Conservation (phyloP, 1,284 basidiomycete species). For the Rhizoctonia solani region DNA sequence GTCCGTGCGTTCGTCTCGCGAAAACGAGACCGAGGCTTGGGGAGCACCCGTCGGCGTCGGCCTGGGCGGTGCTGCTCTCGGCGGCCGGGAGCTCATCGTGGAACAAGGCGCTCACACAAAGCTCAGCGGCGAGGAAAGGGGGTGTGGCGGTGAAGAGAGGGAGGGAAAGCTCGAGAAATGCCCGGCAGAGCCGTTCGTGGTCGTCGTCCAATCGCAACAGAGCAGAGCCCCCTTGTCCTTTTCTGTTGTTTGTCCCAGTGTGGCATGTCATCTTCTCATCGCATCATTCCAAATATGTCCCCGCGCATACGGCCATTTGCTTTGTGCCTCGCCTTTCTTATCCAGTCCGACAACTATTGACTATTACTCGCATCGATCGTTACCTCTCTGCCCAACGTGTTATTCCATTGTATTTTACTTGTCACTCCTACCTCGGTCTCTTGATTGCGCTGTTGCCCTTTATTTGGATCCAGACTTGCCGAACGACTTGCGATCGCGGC, state of each 20-base stretch:
- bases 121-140: neutral
- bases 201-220: slow-evolving; percentile 3
- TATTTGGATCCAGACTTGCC: too few species aligned
- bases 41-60: neutral
- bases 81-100: slow-evolving; percentile 30
- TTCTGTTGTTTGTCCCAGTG: slow-evolving; percentile 25
- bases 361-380: too few species aligned
- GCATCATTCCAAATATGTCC: neutral
- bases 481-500: too few species aligned
- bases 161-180: neutral
- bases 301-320: neutral
- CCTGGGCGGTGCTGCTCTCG: slow-evolving; percentile 27
- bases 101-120: neutral
- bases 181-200: neutral
- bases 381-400: too few species aligned
- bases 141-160: neutral
- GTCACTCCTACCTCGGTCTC: too few species aligned
- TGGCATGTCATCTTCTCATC: slow-evolving; percentile 18
- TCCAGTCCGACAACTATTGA: too few species aligned
- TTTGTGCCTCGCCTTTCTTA: too few species aligned
- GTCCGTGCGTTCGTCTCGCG: neutral
- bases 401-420: too few species aligned
- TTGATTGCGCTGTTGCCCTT: too few species aligned
- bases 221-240: slow-evolving; percentile 12
- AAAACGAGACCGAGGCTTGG: slow-evolving; percentile 20